Percentiles rank a stretch among this genome's conserved stretches.
Conservation (phyloP, 768 basidiomycete genomes). For the Hebeloma cylindrosporum region DNA sequence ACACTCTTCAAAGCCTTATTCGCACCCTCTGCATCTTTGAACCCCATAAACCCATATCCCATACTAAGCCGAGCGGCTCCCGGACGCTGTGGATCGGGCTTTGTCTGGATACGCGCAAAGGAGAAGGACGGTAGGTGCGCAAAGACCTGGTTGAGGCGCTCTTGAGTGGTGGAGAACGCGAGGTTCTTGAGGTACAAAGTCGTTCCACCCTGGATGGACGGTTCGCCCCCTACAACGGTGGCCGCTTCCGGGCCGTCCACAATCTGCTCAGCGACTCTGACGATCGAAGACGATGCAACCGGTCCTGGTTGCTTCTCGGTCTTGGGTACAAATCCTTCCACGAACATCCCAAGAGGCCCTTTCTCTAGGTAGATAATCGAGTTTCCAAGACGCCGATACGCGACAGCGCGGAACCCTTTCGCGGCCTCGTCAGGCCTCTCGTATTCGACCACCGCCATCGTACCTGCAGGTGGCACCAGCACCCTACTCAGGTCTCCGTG, state of each 20-base stretch:
- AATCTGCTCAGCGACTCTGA: slow-evolving; percentile 16
- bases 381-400: slow-evolving; percentile 86
- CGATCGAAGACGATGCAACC: not conserved
- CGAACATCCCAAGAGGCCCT: slow-evolving; percentile 84
- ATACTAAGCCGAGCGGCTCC: slow-evolving; percentile 72
- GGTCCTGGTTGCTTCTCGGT: slow-evolving; percentile 4
- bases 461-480: slow-evolving; percentile 88
- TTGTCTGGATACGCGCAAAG: slow-evolving; percentile 90
- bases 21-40: slow-evolving; percentile 73
- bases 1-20: slow-evolving; percentile 72
- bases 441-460: slow-evolving; percentile 90
- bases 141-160: slow-evolving; percentile 68
- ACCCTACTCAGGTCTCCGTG: slow-evolving; percentile 73
- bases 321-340: slow-evolving; percentile 32
- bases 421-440: slow-evolving; percentile 66
- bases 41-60: slow-evolving; percentile 97
- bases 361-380: slow-evolving; percentile 92
- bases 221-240: slow-evolving; percentile 45
- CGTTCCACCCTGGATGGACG: slow-evolving; percentile 58
- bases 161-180: slow-evolving; percentile 85
- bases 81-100: slow-evolving; percentile 79
- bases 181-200: slow-evolving; percentile 96
- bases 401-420: slow-evolving; percentile 77
- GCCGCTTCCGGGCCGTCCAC: slow-evolving; percentile 36
- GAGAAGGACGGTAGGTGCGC: slow-evolving; percentile 74